Base-by-base conservation (phyloP, 2,329 filamentous ascomycete species). In the Chalaropsis ovoidea region DNA sequence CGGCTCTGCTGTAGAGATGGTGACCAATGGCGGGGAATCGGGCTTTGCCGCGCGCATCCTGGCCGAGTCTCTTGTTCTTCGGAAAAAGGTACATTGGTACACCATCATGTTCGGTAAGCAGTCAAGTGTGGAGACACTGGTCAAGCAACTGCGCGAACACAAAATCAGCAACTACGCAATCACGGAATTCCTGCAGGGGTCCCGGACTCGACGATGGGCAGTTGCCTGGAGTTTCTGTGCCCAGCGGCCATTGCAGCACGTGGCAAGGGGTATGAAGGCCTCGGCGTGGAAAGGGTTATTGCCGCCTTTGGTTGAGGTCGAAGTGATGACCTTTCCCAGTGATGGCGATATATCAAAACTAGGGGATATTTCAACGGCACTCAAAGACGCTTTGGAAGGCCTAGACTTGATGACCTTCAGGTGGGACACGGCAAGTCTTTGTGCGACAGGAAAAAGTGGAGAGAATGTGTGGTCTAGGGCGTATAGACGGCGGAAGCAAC, bases 71-170 rank as follows among this genome's bases (percentile, higher is more conserved):
- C 73, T 88, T 0, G 67, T 73, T 0, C 76, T 90, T 1, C 76
- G 78, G 19, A 77, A 81, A 0, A 79, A 80, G 10, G 84, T 95
- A 0, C 82, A 83, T 68, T 99, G 94, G 94, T 97, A 94, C 74
- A 94, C 88, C 0, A 86, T 86, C 64, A 95, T 97, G 90, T 78
- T 97, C 0, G 92, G 93, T 0, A 95, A 95, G 71, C 77, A 89
- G 39, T 80, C 81, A 0, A 92, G 87, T 69, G 78, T 89, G 2
- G 79, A 87, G 0, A 77, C 79, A 0, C 74, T 87, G 0, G 76
- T 96, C 0, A 79, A 85, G 5, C 79, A 80, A 63, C 77, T 87
- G 3, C 81, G 81, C 17, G 75, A 80, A 1, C 72, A 80, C 10
- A 78, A 76, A 0, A 81, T 95, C 45, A 78, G 79, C 45, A 99